phyloP scores from a whole-genome alignment of 345 rosid genomes.

The Ceriops decandra region DNA sequence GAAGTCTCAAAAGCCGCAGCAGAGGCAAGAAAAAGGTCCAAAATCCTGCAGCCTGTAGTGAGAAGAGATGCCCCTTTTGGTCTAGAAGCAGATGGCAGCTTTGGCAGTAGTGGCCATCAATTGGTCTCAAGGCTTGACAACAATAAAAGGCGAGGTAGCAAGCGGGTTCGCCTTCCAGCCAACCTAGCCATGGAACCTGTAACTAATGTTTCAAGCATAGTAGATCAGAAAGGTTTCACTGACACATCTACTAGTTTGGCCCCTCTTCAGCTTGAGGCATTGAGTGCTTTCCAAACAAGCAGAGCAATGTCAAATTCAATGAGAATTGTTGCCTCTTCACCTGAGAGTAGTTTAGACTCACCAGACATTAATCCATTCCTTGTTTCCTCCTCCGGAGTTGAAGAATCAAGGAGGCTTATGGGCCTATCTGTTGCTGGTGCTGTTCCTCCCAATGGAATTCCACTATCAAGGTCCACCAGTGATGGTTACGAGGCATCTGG shows the following conservation, averaged over 20 bases:
- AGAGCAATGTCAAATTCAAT: constrained; percentile 74
- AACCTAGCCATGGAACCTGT: constrained; percentile 62
- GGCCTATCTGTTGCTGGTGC: constrained; percentile 47
- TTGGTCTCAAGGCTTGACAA: constrained; percentile 68
- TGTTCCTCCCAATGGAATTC: constrained; percentile 57
- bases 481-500: constrained; percentile 99
- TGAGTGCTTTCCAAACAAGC: constrained; percentile 94
- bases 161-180: constrained; percentile 72
- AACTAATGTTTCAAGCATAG: constrained; percentile 35
- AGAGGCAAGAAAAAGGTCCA: constrained; percentile 89
- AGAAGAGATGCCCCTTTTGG: constrained; percentile 54
- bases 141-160: constrained; percentile 55
- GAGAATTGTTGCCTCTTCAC: constrained; percentile 74
- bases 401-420: constrained; percentile 58
- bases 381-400: constrained; percentile 73
- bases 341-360: constrained; percentile 95
- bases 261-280: constrained; percentile 93
- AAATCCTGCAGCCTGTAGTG: constrained; percentile 73
- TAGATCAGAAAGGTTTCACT: constrained; percentile 43
- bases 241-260: constrained; percentile 71
- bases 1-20: constrained; percentile 95
- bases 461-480: constrained; percentile 87
- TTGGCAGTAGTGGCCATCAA: constrained; percentile 70
- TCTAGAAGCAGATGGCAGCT: constrained; percentile 59
- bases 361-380: constrained; percentile 89